Evolutionary conservation across 2,329 filamentous ascomycete species (phyloP).

Genomic region (Pseudocercospora fuligena): DNA sequence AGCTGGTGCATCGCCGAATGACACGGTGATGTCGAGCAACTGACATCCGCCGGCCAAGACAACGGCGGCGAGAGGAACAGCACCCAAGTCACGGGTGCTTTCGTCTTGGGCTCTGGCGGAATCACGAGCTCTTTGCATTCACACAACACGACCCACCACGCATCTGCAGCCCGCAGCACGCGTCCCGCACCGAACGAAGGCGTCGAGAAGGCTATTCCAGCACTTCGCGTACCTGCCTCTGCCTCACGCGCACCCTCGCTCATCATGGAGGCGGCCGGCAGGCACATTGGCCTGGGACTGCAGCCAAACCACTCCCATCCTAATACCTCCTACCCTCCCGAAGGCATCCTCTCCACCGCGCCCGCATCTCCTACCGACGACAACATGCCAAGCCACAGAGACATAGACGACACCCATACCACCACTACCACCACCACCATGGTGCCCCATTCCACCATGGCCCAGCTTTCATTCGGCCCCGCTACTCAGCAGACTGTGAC

Average conservation of each 20-base stretch:
- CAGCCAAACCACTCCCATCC: constrained; percentile 9
- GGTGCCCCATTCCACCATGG: constrained; percentile 52
- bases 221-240: neutral
- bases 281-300: constrained; percentile 22
- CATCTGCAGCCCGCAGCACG: neutral
- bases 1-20: neutral
- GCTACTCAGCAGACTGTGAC: constrained; percentile 71
- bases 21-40: neutral
- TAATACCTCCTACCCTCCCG: constrained; percentile 16
- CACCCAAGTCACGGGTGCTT: constrained; percentile 5
- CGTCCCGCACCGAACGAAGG: neutral
- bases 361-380: constrained; percentile 40
- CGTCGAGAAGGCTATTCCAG: neutral
- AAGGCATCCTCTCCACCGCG: constrained; percentile 39
- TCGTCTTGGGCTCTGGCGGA: neutral
- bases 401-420: constrained; percentile 19
- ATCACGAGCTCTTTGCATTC: neutral
- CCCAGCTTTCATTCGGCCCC: constrained; percentile 65
- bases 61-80: constrained; percentile 1
- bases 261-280: constrained; percentile 16
- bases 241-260: neutral
- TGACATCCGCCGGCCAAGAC: neutral
- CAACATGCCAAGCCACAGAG: constrained; percentile 19
- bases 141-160: neutral
- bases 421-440: constrained; percentile 27